These are phyloP conservation scores for Tolypocladium tundrense DNA, from an alignment of 2,329 filamentous ascomycete species.

Conservation along the genomic window DNA sequence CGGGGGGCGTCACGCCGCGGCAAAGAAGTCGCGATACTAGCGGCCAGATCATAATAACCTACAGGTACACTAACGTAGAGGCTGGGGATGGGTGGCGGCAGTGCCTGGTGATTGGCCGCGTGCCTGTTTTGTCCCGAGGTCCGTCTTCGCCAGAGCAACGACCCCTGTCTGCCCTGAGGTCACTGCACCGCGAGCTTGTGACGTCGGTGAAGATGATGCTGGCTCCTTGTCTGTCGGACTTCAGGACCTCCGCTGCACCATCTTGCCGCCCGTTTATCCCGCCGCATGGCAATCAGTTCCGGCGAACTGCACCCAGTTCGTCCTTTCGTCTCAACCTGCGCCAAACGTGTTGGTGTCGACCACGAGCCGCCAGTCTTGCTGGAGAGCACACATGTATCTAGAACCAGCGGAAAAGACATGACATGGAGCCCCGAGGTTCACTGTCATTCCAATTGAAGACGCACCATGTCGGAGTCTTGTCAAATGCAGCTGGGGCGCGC, in stretches of 20 bases:
- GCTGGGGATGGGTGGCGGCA: no score
- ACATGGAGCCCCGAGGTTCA: no score
- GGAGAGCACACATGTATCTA: background rate
- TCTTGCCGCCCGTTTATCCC: background rate
- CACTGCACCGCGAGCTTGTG: background rate
- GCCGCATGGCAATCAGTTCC: background rate
- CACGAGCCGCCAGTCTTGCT: background rate
- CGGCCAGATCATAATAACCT: background rate
- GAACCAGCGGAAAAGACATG: background rate
- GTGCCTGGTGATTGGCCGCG: background rate
- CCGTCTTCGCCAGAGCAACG: slow-evolving; percentile 1
- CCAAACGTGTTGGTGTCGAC: background rate
- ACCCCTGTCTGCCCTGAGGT: background rate
- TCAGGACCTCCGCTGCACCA: background rate
- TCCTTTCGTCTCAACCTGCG: background rate
- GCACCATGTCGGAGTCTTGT: background rate
- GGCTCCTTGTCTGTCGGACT: background rate
- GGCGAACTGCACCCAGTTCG: no score
- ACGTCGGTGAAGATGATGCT: background rate
- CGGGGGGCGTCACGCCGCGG: background rate
- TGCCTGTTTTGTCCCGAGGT: background rate
- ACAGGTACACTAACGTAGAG: no score
- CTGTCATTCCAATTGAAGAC: background rate
- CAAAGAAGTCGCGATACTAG: background rate
- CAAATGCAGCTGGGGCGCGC: background rate